A percentile compares a stretch with the other conserved stretches of the same genome.
phyloP scores from a whole-genome alignment of 495 filamentous ascomycete genomes.

The Hypoxylon crocopeplum region DNA sequence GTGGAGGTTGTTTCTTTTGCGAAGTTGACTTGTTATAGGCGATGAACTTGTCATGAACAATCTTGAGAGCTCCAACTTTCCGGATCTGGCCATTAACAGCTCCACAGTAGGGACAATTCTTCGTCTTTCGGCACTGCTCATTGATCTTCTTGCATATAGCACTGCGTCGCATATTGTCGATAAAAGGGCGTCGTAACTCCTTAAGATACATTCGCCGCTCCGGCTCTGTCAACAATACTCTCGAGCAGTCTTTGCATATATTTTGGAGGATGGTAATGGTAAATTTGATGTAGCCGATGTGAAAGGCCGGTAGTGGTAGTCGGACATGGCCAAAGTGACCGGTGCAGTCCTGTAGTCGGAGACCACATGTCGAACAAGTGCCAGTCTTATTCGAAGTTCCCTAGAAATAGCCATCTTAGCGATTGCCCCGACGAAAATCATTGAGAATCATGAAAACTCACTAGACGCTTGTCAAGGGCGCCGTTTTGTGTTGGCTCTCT shows the following conservation, averaged over 20 bases:
- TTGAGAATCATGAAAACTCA: constrained; percentile 30
- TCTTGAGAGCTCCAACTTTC: constrained; percentile 85
- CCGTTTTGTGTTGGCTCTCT: constrained; percentile 77
- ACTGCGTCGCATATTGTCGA: constrained; percentile 83
- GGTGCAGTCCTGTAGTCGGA: constrained; percentile 78
- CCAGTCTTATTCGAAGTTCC: constrained; percentile 82
- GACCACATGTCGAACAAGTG: constrained; percentile 81
- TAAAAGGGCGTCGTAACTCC: constrained; percentile 77
- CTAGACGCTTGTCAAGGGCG: constrained; percentile 82
- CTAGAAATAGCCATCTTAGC: constrained; percentile 44
- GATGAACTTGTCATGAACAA: constrained; percentile 91
- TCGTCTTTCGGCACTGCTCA: constrained; percentile 84
- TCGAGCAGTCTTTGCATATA: constrained; percentile 89
- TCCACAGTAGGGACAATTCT: constrained; percentile 75
- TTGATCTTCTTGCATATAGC: constrained; percentile 86
- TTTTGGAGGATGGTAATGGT: constrained; percentile 87
- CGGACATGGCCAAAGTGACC: constrained; percentile 95
- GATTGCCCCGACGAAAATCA: neutral
- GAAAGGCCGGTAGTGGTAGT: constrained; percentile 88
- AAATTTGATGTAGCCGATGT: constrained; percentile 93
- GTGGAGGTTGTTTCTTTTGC: constrained; percentile 78
- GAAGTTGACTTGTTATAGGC: constrained; percentile 86
- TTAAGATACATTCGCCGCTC: constrained; percentile 76
- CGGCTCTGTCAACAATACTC: constrained; percentile 77
- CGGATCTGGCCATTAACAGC: constrained; percentile 87